Evolutionary conservation across 768 basidiomycete genomes (phyloP).

Genomic region (Phylloporus sp.): DNA sequence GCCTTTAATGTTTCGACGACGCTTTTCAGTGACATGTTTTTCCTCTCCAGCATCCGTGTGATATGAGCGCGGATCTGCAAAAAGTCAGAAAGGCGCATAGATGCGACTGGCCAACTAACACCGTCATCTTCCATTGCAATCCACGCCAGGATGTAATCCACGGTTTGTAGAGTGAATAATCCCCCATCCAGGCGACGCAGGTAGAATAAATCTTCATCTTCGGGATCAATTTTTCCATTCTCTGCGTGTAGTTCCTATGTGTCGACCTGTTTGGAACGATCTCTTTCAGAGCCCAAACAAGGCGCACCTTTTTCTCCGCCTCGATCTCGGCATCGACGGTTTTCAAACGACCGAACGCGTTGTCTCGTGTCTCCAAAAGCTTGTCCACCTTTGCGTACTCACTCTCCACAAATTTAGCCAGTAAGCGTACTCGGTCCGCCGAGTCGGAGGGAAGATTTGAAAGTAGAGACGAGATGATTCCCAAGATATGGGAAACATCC

Average conservation of each 20-base stretch:
- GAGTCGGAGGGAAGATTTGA: slow-evolving; percentile 86
- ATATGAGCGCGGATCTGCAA: slow-evolving; percentile 73
- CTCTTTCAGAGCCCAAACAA: neutral
- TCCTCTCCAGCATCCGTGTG: slow-evolving; percentile 68
- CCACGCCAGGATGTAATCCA: slow-evolving; percentile 95
- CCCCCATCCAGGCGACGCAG: slow-evolving; percentile 84
- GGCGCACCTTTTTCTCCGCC: slow-evolving; percentile 56
- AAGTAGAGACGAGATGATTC: slow-evolving; percentile 82
- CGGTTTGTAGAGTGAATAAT: slow-evolving; percentile 80
- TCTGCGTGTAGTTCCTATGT: slow-evolving; percentile 49
- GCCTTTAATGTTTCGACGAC: slow-evolving; percentile 66
- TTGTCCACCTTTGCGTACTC: slow-evolving; percentile 95
- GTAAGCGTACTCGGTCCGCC: slow-evolving; percentile 66
- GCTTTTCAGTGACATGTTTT: slow-evolving; percentile 63
- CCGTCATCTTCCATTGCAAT: slow-evolving; percentile 97
- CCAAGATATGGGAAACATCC: slow-evolving; percentile 82
- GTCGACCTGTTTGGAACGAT: neutral
- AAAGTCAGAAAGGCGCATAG: slow-evolving; percentile 5
- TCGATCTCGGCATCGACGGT: slow-evolving; percentile 63
- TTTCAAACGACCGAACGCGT: slow-evolving; percentile 54
- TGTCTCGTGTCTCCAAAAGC: slow-evolving; percentile 80
- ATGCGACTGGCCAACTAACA: slow-evolving; percentile 41
- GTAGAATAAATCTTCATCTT: slow-evolving; percentile 76
- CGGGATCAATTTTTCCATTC: slow-evolving; percentile 51
- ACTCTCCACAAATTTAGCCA: slow-evolving; percentile 91